A percentile compares a stretch with the other conserved stretches of the same genome.
Conservation (phyloP, 1,284 basidiomycete species). For the Athelia psychrophila region DNA sequence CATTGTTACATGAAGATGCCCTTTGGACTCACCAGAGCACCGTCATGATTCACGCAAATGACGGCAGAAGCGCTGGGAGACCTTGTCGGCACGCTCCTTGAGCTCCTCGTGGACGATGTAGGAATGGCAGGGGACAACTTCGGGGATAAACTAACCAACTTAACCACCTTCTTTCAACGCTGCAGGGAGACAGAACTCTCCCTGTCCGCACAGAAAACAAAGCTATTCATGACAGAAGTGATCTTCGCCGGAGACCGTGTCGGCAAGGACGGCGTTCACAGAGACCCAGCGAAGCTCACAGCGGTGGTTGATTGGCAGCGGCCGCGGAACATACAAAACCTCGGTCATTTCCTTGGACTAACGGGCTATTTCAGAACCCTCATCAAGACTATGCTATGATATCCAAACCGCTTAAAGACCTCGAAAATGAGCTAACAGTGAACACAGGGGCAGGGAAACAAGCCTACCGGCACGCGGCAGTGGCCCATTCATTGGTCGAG, state of each 20-base stretch:
- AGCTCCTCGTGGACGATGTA: neutral
- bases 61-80: neutral
- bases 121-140: neutral
- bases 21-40: too few relatives aligned
- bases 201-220: slow-evolving; percentile 17
- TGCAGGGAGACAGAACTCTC: slow-evolving; percentile 14
- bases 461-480: too few relatives aligned
- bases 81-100: neutral
- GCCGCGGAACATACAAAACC: slow-evolving; percentile 23
- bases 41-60: neutral
- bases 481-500: too few relatives aligned
- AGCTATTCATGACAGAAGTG: slow-evolving; percentile 19
- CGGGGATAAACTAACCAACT: neutral
- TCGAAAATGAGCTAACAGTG: slow-evolving; percentile 2
- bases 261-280: slow-evolving; percentile 24
- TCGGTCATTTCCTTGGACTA: slow-evolving; percentile 21
- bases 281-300: slow-evolving; percentile 30
- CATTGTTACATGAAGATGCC: slow-evolving; percentile 14
- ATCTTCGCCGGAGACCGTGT: slow-evolving; percentile 30
- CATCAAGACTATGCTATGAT: slow-evolving; percentile 18
- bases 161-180: slow-evolving; percentile 5
- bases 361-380: slow-evolving; percentile 22
- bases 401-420: slow-evolving; percentile 9
- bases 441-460: too few relatives aligned
- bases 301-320: slow-evolving; percentile 30